Base-by-base conservation (phyloP, 129 eudicot genomes). In the Tanacetum coccineum region DNA sequence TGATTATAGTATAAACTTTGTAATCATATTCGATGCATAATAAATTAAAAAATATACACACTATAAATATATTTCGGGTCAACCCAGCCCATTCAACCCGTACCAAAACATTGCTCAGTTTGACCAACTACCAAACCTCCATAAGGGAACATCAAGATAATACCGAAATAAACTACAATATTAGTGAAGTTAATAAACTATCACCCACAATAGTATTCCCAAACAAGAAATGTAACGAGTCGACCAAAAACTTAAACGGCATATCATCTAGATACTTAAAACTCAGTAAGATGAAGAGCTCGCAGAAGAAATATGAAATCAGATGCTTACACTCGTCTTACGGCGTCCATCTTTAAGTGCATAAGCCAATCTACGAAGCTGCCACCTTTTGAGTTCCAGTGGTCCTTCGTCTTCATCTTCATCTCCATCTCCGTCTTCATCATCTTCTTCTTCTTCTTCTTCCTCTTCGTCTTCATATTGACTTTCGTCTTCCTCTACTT, bases 291-390 rank as follows among this genome's bases (percentile, higher is more conserved):
- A 57, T 39, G 20, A 42, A 22, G 9, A 62, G 45, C 10, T 30
- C 3, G 44, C n/a, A 19, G 17, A 64, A 25, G 56, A 64, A 55
- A 62, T 7, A 57, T 7, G 42, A 40, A 50, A 54, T 52, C n/a
- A 53, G 4, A 32, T 17, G 71, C 95, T 84, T 78, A 94, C 99
- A 79, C 71, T 84, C 42, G 83, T 81, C 82, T 94, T 94, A 54
- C 99, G 99, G 25, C 93, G 86, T 62, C 99, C 99, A 36, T 81
- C 71, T 77, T 87, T 94, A 71, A 94, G 75, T 28, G 99, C 96
- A 79, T 89, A 83, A 12, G 95, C 95, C 72, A 94, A 64, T 70
- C 95, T 87, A 48, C 81, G 52, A 42, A 84, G 84, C 70, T 94
- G 99, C 99, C 99, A 94, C 59, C 80, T 87, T 81, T 76, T 94